Base-by-base conservation (phyloP, 2,329 filamentous ascomycete genomes). In the Zelopaecilomyces penicillatus region DNA sequence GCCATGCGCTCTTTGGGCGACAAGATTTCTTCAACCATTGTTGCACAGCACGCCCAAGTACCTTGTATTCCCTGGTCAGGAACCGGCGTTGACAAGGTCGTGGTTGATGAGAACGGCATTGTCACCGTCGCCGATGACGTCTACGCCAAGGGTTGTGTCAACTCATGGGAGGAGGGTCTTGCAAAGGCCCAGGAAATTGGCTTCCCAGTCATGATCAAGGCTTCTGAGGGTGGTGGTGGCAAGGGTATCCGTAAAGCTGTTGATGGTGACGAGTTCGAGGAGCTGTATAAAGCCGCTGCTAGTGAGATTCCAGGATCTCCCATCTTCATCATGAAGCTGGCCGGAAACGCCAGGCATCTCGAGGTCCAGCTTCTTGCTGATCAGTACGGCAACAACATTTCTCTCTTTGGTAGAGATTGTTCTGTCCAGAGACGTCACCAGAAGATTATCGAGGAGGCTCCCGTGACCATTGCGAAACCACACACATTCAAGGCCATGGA, bases 321-420 rank as follows among this genome's bases (percentile, higher is more conserved):
- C 55, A 98, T 98, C 69, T 98, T 98, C 78, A 95, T 98, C 72
- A 98, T 98, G 93, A 96, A 98, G 80, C 75, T 98, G 52, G 93
- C 93, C 41, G 93, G 91, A 56, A 95, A 95, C 63, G 93, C 93
- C 35, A 78, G 93, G 56, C 93, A 98, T 77, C 74, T 98, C 70
- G 93, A 98, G 69, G 94, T 98, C 47, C 93, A 98, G 71, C 75
- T 98, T 53, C 76, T 98, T 43, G 94, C 93, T 53, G 94, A 98
- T 73, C 89, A 98, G 76, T 98, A 98, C 66, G 93, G 94, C 62
- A 96, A 98, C 80, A 97, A 97, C 73, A 96, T 98, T 64, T 98
- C 93, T 6, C 82, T 98, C 42, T 98, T 97, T 59, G 93, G 93
- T 62, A 84, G 93, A 81, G 93, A 98, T 73, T 98, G 93, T 66